Evolutionary conservation across 176 grass and related monocot species (phyloP).

Genomic region (Triticum aestivum): DNA sequence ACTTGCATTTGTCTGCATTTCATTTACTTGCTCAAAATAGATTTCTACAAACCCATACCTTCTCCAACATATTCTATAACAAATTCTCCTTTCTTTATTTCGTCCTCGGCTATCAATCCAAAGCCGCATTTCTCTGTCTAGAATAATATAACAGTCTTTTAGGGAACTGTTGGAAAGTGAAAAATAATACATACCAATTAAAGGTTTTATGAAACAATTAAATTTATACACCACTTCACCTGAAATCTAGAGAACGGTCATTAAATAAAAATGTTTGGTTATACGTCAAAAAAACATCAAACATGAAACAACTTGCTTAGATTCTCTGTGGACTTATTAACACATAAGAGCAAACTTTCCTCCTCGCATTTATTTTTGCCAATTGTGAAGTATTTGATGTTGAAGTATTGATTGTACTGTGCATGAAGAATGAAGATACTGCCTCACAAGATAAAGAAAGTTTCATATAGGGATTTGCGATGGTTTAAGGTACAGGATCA

Average conservation of each 20-base stretch:
- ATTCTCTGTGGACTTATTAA: background rate
- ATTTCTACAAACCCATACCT: slow-evolving; percentile 60
- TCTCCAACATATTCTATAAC: slow-evolving; percentile 97
- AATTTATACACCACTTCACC: slow-evolving; percentile 8
- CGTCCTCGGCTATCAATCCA: slow-evolving; percentile 85
- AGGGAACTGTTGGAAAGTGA: background rate
- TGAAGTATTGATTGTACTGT: background rate
- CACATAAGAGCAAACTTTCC: background rate
- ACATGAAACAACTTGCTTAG: background rate
- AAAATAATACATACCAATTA: slow-evolving; percentile 1
- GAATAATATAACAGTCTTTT: slow-evolving; percentile 36
- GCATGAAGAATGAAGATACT: slow-evolving; percentile 6
- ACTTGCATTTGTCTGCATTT: slow-evolving; percentile 2
- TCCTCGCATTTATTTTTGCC: background rate
- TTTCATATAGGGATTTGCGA: background rate
- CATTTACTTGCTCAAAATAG: slow-evolving; percentile 12
- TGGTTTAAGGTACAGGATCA: background rate
- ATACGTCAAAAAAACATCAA: background rate
- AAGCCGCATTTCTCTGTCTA: slow-evolving; percentile 98
- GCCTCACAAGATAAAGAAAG: slow-evolving; percentile 9
- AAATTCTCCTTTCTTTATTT: slow-evolving; percentile 94
- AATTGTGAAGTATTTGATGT: background rate
- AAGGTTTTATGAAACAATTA: background rate
- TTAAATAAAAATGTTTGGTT: slow-evolving; percentile 8
- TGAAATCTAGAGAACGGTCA: background rate